Base-by-base conservation (phyloP, 495 filamentous ascomycete genomes). In the Collariella sp. region DNA sequence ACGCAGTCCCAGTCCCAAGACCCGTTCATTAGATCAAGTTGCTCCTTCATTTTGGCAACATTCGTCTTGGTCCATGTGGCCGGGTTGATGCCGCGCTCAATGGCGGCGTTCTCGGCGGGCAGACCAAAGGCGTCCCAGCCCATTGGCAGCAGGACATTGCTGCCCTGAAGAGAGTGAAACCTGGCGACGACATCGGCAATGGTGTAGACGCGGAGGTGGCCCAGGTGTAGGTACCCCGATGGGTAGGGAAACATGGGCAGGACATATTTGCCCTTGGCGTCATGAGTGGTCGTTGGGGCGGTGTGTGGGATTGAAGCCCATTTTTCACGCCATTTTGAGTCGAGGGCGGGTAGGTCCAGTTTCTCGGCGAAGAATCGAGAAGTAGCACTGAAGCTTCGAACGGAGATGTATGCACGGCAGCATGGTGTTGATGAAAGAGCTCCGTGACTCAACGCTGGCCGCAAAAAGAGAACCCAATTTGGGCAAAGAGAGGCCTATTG, bases 221-320 rank as follows among this genome's bases (percentile, higher is more conserved):
- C 89, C 62, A 95, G 82, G 67, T 95, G 89, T n/a, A 95, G 78
- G 24, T 83, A 83, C 9, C 89, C 89, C 0, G 89, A 95, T 2
- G 89, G 89, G 67, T 95, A 95, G 2, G 89, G 89, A 62, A 95
- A 95, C 89, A 95, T 95, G 51, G 89, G 85, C 19, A 93, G 73
- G 59, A 95, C 79, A 64, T 91, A 95, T 60, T 80, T 84, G 59
- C 81, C 83, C 50, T 52, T 61, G 38, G 55, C 52, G 33, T 35
- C 58, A 16, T 29, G 51, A 57, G 29, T 56, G 46, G 35, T 45
- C 39, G 54, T 13, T 18, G n/a, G 20, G 23, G 42, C 13, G 4
- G 46, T 7, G 5, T 39, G 34, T 11, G 46, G 56, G 1, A 55
- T 11, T 0, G 55, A 34, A 41, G 58, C 49, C 61, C 61, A 64